Base-by-base conservation (phyloP, 495 filamentous ascomycete species). In the Lineolata rhizophorae region DNA sequence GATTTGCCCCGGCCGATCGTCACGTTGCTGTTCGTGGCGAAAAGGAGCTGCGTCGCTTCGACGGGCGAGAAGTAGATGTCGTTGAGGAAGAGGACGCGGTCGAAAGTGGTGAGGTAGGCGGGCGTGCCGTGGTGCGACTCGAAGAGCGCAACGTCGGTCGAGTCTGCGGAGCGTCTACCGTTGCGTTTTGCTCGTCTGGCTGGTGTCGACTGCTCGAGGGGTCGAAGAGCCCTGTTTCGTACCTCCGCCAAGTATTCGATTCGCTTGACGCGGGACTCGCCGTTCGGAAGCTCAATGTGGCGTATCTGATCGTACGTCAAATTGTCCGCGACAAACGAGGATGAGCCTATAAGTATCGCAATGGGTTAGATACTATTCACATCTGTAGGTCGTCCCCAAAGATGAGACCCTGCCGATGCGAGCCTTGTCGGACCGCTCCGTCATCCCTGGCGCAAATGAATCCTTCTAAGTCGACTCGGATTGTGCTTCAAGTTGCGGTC, bases 11-110 rank as follows among this genome's bases (percentile, higher is more conserved):
- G 47, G 10, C 61, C 60, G 5, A 47, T 30, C n/a, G n/a, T n/a
- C n/a, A n/a, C n/a, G n/a, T n/a, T n/a, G n/a, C n/a, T n/a, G 39
- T 84, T 76, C 1, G 79, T 85, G 3, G 70, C 76, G 48, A 83
- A 77, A 10, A 87, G 60, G 3, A 87, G 56, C 27, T 83, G 71
- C 10, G 65, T 55, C 1, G 69, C 70, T 34, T 84, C 74, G 4
- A 71, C 45, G 0, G 79, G 72, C 25, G 72, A 49, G 50, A 83
- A 84, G 13, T 70, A 48, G 17, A 82, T 61, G 46, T 84, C 79
- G 40, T 87, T 85, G 32, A 84, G 47, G 47, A 71, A 83, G 1
- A 87, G 56, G 4, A 87, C 45, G 42, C 70, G 73, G 47, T 78
- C 72, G 40, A 65, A 82, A 34, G 44, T 30, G 8, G 40, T 34